phyloP scores from a whole-genome alignment of 306 rosid genomes.

The Begonia peltatifolia region DNA sequence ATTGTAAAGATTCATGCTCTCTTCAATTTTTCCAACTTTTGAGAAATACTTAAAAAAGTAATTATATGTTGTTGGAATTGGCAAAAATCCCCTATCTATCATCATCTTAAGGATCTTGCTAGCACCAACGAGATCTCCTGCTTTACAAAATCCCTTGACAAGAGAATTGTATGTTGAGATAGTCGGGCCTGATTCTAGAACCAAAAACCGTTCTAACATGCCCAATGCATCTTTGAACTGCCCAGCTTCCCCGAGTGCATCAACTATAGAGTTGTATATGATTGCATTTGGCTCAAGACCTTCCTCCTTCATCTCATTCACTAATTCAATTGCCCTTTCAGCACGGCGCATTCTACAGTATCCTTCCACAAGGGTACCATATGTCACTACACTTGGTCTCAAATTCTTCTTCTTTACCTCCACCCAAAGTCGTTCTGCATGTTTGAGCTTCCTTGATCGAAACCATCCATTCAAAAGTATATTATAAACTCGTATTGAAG shows the following conservation, averaged over 20 bases:
- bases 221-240: constrained; percentile 70
- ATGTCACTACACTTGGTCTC: constrained; percentile 72
- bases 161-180: constrained; percentile 69
- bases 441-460: constrained; percentile 62
- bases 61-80: constrained; percentile 72
- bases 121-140: constrained; percentile 67
- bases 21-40: constrained; percentile 61
- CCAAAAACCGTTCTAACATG: constrained; percentile 68
- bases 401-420: constrained; percentile 67
- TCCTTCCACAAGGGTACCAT: constrained; percentile 85
- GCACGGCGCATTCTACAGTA: constrained; percentile 67
- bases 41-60: constrained; percentile 78
- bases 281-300: constrained; percentile 66
- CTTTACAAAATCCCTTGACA: constrained; percentile 77
- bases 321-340: constrained; percentile 59
- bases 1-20: constrained; percentile 70
- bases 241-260: constrained; percentile 73
- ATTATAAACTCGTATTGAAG: constrained; percentile 54
- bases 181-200: constrained; percentile 68
- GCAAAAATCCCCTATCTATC: constrained; percentile 56
- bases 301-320: constrained; percentile 49
- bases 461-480: constrained; percentile 75
- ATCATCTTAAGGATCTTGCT: constrained; percentile 77
- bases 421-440: constrained; percentile 67
- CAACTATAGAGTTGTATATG: constrained; percentile 71